Evolutionary conservation across 345 rosid genomes (phyloP), one percentile per base, ranked within the genome.

Genomic region (Moringa oleifera): DNA sequence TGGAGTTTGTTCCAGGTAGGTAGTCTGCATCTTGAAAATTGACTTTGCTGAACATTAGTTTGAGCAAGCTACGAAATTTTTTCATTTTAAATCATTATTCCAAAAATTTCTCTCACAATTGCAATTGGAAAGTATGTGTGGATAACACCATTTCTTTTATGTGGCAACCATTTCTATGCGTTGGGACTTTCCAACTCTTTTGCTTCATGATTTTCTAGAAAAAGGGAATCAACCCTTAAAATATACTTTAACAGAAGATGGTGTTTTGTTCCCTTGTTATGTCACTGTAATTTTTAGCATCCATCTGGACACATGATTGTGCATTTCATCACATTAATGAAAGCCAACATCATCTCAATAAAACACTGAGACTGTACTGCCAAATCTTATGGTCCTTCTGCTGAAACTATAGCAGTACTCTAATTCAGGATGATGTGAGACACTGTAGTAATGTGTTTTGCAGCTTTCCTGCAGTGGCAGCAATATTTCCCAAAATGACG

Each of bases 1-100:
- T 63, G 98, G 89, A 73, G 92, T 90, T 83, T 90, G 85, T 74
- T 85, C 94, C 51, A 83, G 98, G 98, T 90, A 56, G 59, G 56
- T 63, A 68, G 41, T 67, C 60, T 68, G 33, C 56, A 61, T 33
- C 53, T 20, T 23, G 62, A 36, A 52, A 18, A n/a, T 51, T 69
- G 25, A 50, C 18, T 47, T 61, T 72, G 18, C 23, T 28, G 37
- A 23, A 20, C 51, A 23, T 18, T 25, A 8, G 20, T 45, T 6
- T 16, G 22, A n/a, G 47, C 12, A 41, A 41, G 12, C 47, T 41
- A 15, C 6, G 47, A 33, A 41, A 16, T 41, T 41, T 41, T 9
- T 41, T 4, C n/a, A n/a, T n/a, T n/a, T n/a, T n/a, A n/a, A n/a
- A 41, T 41, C 47, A 7, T 41, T 41, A 41, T 41, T 41, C 13